Percentiles rank a stretch among this genome's conserved stretches.
Conservation (phyloP, 1,139 yeast genomes). For the Candida dubliniensis region DNA sequence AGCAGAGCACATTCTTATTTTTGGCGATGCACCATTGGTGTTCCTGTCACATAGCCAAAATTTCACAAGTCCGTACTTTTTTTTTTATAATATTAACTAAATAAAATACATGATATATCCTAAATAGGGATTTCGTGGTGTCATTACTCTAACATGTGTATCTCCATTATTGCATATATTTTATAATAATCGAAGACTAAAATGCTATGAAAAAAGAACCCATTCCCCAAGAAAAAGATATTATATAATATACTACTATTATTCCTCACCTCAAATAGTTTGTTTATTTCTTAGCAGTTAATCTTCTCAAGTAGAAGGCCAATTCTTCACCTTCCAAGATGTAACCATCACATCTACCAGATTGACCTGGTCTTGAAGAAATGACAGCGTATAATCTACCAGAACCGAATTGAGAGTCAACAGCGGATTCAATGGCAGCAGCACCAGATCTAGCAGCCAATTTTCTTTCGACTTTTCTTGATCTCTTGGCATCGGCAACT, state of each 20-base stretch:
- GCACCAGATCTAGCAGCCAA: constrained; percentile 86
- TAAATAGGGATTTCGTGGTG: background rate
- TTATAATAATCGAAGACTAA: constrained; percentile 4
- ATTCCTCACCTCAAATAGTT: constrained; percentile 9
- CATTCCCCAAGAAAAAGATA: background rate
- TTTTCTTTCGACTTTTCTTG: constrained; percentile 87
- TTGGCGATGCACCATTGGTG: no score
- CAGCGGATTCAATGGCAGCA: constrained; percentile 86
- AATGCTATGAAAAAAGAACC: constrained; percentile 1
- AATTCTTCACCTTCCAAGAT: constrained; percentile 99
- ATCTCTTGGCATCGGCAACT: constrained; percentile 60
- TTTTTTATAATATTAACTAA: constrained; percentile 3
- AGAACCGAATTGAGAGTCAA: constrained; percentile 94
- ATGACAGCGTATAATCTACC: constrained; percentile 99
- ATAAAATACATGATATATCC: constrained; percentile 8
- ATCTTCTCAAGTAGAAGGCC: constrained; percentile 99
- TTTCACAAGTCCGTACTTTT: background rate
- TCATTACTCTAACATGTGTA: background rate
- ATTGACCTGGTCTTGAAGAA: constrained; percentile 99
- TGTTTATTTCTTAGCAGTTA: constrained; percentile 95
- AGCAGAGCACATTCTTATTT: no score
- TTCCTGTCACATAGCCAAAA: no score
- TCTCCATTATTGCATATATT: constrained; percentile 2
- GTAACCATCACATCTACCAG: constrained; percentile 99
- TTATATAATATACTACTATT: background rate